phyloP scores from a whole-genome alignment of 371 early-diverging fungal genomes.

The Smittium culicis region DNA sequence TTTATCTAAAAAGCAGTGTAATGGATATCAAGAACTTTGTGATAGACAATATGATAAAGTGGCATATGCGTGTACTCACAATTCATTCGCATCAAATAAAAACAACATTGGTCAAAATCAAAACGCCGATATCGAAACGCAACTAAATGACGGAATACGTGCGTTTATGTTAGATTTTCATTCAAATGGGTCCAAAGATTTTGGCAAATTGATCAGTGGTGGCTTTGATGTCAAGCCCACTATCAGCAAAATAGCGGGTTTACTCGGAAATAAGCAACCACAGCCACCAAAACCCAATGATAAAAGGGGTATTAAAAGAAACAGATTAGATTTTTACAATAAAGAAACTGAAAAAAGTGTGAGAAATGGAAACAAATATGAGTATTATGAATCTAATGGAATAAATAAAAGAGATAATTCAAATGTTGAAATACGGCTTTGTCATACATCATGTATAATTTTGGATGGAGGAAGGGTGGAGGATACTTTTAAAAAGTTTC shows the following conservation, averaged over 20 bases:
- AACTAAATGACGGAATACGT: conserved; percentile 55
- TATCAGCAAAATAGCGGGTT: background rate
- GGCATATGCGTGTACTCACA: conserved; percentile 54
- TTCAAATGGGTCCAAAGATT: background rate
- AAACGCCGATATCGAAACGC: conserved; percentile 38
- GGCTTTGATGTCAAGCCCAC: background rate
- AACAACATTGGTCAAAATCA: conserved; percentile 50
- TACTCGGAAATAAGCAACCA: background rate
- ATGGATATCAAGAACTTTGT: conserved; percentile 55
- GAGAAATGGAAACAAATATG: background rate
- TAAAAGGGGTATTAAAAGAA: background rate
- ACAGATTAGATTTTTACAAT: background rate
- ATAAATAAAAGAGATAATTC: background rate
- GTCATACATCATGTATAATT: conserved; percentile 47
- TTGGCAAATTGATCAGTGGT: background rate
- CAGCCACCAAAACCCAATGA: background rate
- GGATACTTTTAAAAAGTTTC: conserved; percentile 35
- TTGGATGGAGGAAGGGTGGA: conserved; percentile 43
- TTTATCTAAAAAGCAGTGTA: conserved; percentile 30
- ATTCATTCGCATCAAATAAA: conserved; percentile 43
- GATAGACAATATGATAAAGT: conserved; percentile 39
- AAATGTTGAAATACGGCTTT: conserved; percentile 40
- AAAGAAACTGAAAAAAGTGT: background rate
- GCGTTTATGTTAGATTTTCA: conserved; percentile 49
- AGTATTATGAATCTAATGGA: too few species aligned